Conservation (phyloP, 768 basidiomycete species). For the Cyclocybe cylindracea region DNA sequence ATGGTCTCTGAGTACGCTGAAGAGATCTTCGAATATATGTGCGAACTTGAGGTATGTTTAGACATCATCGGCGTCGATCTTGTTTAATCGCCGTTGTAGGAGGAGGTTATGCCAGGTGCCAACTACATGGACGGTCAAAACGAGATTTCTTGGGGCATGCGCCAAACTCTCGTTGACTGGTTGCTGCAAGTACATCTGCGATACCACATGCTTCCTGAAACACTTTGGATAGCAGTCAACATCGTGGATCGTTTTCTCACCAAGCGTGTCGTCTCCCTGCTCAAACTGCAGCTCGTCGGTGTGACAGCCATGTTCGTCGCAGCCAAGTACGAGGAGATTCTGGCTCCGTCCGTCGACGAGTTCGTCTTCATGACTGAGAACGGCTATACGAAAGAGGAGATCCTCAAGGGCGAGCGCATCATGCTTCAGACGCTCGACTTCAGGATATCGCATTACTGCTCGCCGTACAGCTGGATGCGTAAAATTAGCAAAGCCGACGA, state of each 20-base stretch:
- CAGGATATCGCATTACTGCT: slow-evolving; percentile 95
- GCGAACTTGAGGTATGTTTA: slow-evolving; percentile 77
- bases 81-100: slow-evolving; percentile 44
- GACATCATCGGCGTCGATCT: neutral
- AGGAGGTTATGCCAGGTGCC: slow-evolving; percentile 85
- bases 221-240: slow-evolving; percentile 98
- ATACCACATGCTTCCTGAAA: slow-evolving; percentile 99
- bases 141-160: slow-evolving; percentile 93
- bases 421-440: slow-evolving; percentile 95
- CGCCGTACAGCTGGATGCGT: slow-evolving; percentile 98
- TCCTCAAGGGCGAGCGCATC: slow-evolving; percentile 97
- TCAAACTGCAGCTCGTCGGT: slow-evolving; percentile 95
- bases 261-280: slow-evolving; percentile 81
- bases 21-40: slow-evolving; percentile 97
- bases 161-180: slow-evolving; percentile 97
- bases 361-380: slow-evolving; percentile 98
- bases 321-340: slow-evolving; percentile 98
- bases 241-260: slow-evolving; percentile 93
- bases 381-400: slow-evolving; percentile 92
- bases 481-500: slow-evolving; percentile 98
- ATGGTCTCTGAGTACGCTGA: slow-evolving; percentile 99
- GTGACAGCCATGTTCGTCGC: slow-evolving; percentile 99
- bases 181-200: slow-evolving; percentile 95
- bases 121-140: slow-evolving; percentile 93
- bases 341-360: slow-evolving; percentile 96